These are phyloP conservation scores for Aspergillus udagawae DNA, from an alignment of 2,329 filamentous ascomycete genomes.

Conservation along the genomic window DNA sequence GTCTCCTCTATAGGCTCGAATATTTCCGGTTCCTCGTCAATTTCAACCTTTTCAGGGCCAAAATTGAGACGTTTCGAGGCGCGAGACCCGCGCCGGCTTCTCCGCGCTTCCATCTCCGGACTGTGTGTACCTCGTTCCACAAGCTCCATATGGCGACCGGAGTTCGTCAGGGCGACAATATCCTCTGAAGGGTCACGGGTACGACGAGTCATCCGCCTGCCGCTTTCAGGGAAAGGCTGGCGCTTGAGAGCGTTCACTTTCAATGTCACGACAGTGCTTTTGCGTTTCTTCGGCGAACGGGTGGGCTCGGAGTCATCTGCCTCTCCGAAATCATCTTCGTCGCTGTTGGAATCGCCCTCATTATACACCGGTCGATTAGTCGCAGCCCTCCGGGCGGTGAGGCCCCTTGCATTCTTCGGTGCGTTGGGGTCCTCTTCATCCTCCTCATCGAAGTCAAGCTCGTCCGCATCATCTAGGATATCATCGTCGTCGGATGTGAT, in stretches of 20 bases:
- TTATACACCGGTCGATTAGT: conserved; percentile 55
- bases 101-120: conserved; percentile 37
- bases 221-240: conserved; percentile 26
- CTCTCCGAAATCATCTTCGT: conserved; percentile 29
- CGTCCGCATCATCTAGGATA: conserved; percentile 37
- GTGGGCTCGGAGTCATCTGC: conserved; percentile 17
- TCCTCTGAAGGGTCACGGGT: conserved; percentile 55
- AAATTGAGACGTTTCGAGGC: conserved; percentile 37
- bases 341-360: conserved; percentile 47
- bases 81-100: conserved; percentile 27
- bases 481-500: conserved; percentile 37
- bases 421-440: conserved; percentile 37
- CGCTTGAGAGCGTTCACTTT: conserved; percentile 27
- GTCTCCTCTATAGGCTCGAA: conserved; percentile 48
- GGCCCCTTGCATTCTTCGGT: conserved; percentile 55
- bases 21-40: conserved; percentile 32
- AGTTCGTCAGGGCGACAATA: conserved; percentile 56
- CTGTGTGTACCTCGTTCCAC: conserved; percentile 53
- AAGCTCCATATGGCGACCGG: conserved; percentile 54
- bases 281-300: conserved; percentile 16
- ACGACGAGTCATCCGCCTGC: conserved; percentile 55
- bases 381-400: conserved; percentile 53
- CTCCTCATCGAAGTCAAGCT: conserved; percentile 45
- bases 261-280: conserved; percentile 26
- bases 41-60: conserved; percentile 24